Conservation (phyloP, 2,329 filamentous ascomycete genomes). For the Hypoxylon sp. region DNA sequence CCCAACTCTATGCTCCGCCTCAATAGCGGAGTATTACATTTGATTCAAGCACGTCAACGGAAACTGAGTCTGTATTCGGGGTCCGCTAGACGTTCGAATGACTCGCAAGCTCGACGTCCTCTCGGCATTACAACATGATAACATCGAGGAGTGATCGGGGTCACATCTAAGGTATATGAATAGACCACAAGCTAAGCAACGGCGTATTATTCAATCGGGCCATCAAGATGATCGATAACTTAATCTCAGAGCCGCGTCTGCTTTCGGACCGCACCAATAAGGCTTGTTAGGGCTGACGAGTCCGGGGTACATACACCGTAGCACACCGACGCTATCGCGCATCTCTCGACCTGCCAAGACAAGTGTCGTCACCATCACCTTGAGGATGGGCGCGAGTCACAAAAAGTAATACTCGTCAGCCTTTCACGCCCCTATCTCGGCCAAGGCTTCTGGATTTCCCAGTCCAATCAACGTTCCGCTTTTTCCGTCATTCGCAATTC, state of each 20-base stretch:
- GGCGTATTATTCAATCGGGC: neutral
- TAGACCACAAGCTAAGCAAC: neutral
- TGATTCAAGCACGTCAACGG: neutral
- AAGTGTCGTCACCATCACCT: conserved; percentile 26
- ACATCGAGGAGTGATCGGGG: neutral
- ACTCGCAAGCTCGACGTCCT: conserved; percentile 3
- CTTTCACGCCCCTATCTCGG: conserved; percentile 3
- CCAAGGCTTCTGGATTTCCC: conserved; percentile 7
- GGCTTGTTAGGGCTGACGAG: conserved; percentile 25
- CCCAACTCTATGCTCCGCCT: neutral
- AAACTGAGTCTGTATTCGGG: neutral
- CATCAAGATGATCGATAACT: conserved; percentile 15
- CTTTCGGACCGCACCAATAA: neutral
- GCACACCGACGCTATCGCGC: conserved; percentile 10
- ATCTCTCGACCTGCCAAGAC: neutral
- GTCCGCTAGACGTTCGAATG: neutral
- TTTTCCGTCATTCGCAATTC: conserved; percentile 27
- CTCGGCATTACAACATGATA: neutral
- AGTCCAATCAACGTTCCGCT: conserved; percentile 30
- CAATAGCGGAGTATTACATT: neutral
- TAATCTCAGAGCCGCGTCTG: conserved; percentile 32
- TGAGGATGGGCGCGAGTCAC: neutral
- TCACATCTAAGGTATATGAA: neutral
- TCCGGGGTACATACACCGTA: conserved; percentile 14
- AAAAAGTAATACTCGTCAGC: conserved; percentile 13